Base-by-base conservation (phyloP, 192 early-diverging fungal species). In the Entrophospora sp. region DNA sequence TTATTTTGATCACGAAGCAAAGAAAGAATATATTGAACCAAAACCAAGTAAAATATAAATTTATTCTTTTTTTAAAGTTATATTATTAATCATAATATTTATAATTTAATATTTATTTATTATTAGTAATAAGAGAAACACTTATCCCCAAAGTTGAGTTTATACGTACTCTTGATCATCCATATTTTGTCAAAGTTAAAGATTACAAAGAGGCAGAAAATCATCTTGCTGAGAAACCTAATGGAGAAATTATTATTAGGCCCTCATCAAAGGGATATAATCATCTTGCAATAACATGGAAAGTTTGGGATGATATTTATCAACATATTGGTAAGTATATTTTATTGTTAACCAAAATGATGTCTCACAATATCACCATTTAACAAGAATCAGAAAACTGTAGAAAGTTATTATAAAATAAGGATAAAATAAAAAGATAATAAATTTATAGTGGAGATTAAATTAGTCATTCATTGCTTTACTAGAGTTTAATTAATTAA, bases 241-340 rank as follows among this genome's bases (percentile, higher is more conserved):
- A 79, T 12, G 96, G 95, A 20, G 84, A 87, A 43, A 73, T 88
- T 16, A 88, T 99, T 3, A 90, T 99, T 59, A 83, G 95, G 9
- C 92, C 93, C 5, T 97, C 95, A 20, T 91, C 89, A 6, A 86
- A 87, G 13, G 92, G 92, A n/a, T 73, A 82, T 22, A 84, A 92
- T 72, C 92, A 94, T 66, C 80, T 99, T 13, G 87, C 91, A 1
- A 87, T 97, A 20, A 97, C 93, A 16, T 95, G 92, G 90, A 96
- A 97, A 69, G 84, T 95, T 6, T 88, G 79, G 45, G 89, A 94
- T 20, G 86, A 79, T 4, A 71, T 95, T 49, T 94, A 83, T 78
- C 90, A 94, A 73, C 95, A 97, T 67, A 80, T 97, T 55, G 92
- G 84, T 61, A 79, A 75, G 31, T 51, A 12, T 0, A 53, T 2